A percentile compares a stretch with the other conserved stretches of the same genome.
Evolutionary conservation across 257 asterid genomes (phyloP).

Genomic region (Solanum paucissectum): DNA sequence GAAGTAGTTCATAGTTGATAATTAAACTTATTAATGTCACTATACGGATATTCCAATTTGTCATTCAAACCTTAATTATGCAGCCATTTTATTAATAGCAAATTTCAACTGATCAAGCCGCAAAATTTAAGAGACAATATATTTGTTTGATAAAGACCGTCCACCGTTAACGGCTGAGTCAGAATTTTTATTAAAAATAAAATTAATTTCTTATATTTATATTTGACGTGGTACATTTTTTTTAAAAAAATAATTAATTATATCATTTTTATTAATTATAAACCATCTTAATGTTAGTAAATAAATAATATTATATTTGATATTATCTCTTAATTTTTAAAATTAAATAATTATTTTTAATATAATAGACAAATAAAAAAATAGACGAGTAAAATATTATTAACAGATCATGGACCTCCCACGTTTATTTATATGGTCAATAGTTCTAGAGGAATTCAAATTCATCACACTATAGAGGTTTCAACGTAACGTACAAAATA

Average conservation of each 20-base stretch:
- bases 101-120: neutral
- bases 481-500: neutral
- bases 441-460: neutral
- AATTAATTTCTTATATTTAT: neutral
- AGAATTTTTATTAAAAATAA: neutral
- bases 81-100: neutral
- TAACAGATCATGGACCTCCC: neutral
- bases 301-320: no score
- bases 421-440: neutral
- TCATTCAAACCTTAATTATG: neutral
- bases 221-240: no score
- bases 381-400: no score
- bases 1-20: neutral
- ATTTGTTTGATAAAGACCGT: neutral
- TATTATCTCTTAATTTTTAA: no score
- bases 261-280: no score
- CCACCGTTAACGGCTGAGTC: rapidly evolving
- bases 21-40: neutral
- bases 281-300: neutral
- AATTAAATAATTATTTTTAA: no score
- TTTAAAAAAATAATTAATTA: no score
- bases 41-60: neutral
- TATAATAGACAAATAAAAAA: no score
- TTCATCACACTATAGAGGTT: neutral
- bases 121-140: neutral